phyloP scores from a whole-genome alignment of 1,139 yeast species.

The Scheffersomyces parashehatae region DNA sequence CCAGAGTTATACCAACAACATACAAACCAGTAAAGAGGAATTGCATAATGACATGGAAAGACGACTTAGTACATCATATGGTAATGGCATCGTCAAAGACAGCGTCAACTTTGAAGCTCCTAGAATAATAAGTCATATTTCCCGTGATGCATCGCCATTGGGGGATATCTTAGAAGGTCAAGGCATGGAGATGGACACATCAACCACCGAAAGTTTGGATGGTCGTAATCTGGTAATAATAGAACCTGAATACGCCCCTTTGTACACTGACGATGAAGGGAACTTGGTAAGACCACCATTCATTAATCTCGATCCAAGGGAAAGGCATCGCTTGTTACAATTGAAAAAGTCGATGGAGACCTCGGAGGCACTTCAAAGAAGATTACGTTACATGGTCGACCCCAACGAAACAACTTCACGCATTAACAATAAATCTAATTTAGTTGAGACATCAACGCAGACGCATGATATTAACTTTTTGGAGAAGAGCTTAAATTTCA shows the following conservation, averaged over 20 bases:
- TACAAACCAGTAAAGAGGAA: slow-evolving; percentile 27
- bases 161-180: slow-evolving; percentile 2
- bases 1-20: slow-evolving; percentile 23
- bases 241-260: slow-evolving; percentile 34
- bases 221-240: slow-evolving; percentile 7
- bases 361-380: slow-evolving; percentile 31
- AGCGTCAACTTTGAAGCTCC: slow-evolving; percentile 8
- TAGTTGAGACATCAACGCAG: slow-evolving; percentile 46
- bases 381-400: slow-evolving; percentile 41
- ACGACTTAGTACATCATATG: slow-evolving; percentile 28
- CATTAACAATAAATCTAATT: slow-evolving; percentile 10
- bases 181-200: background rate
- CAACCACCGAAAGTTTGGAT: background rate
- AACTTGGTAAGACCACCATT: slow-evolving; percentile 48
- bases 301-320: slow-evolving; percentile 46
- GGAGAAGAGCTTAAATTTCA: slow-evolving; percentile 13
- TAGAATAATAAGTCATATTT: background rate
- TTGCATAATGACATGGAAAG: slow-evolving; percentile 30
- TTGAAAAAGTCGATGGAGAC: slow-evolving; percentile 41
- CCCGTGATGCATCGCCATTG: slow-evolving; percentile 12
- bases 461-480: slow-evolving; percentile 37
- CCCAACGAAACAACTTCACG: slow-evolving; percentile 40
- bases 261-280: slow-evolving; percentile 39
- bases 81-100: slow-evolving; percentile 19
- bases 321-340: slow-evolving; percentile 44